Conservation (phyloP, 2,329 filamentous ascomycete genomes). For the Aspergillus thermomutatus region DNA sequence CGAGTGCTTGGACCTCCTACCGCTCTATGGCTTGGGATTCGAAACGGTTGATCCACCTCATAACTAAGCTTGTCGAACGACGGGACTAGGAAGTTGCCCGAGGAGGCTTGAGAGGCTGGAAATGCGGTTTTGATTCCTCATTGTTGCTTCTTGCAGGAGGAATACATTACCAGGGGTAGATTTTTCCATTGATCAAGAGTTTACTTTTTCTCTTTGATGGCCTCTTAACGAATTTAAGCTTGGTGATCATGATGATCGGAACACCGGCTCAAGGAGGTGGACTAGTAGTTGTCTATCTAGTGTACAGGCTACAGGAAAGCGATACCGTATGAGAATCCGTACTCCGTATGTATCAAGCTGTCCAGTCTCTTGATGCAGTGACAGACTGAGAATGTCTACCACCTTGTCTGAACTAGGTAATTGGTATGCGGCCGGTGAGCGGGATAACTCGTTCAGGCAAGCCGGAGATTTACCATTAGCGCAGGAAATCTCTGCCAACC, state of each 20-base stretch:
- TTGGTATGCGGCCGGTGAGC: background rate
- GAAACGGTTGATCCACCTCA: background rate
- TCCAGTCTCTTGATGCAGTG: too few relatives aligned
- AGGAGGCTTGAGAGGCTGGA: background rate
- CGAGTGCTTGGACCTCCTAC: slow-evolving; percentile 20
- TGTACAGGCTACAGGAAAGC: too few relatives aligned
- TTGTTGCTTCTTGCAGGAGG: background rate
- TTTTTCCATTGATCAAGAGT: background rate
- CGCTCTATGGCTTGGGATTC: background rate
- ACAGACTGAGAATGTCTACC: too few relatives aligned
- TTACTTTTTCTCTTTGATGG: background rate
- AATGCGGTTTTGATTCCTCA: background rate
- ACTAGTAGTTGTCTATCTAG: too few relatives aligned
- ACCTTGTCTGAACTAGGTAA: background rate
- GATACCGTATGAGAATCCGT: too few relatives aligned
- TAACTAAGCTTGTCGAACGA: background rate
- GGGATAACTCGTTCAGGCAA: background rate
- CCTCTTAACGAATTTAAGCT: background rate
- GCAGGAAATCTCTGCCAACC: background rate
- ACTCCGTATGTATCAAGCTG: too few relatives aligned
- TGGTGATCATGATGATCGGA: background rate
- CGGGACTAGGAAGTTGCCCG: background rate
- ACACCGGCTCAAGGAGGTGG: background rate
- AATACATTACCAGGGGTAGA: background rate
- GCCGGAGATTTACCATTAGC: background rate